Conservation (phyloP, 2,329 filamentous ascomycete species). For the Xylaria sp. region DNA sequence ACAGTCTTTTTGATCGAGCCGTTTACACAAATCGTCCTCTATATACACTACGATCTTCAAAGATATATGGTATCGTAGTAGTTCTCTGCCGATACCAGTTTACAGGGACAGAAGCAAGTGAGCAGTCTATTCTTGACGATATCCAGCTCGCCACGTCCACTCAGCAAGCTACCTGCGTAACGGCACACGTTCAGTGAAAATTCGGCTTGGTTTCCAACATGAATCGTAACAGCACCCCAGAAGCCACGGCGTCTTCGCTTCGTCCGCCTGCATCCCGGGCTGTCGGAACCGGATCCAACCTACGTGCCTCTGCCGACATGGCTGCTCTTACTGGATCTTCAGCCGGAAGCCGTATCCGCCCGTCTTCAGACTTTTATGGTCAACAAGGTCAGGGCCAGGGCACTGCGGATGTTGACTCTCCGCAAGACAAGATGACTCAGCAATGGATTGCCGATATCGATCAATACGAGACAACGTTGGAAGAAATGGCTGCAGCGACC, state of each 20-base stretch:
- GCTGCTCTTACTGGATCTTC: constrained; percentile 77
- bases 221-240: constrained; percentile 97
- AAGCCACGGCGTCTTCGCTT: constrained; percentile 83
- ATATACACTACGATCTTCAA: not conserved
- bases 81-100: not conserved
- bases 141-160: not conserved
- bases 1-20: not conserved
- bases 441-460: constrained; percentile 99
- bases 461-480: constrained; percentile 97
- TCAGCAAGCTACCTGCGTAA: constrained; percentile 3
- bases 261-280: constrained; percentile 83
- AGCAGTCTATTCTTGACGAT: constrained; percentile 1
- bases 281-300: constrained; percentile 81
- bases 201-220: constrained; percentile 39
- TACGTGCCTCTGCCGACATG: constrained; percentile 97
- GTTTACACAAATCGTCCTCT: not conserved
- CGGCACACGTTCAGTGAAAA: not conserved
- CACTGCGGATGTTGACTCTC: constrained; percentile 78
- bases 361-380: constrained; percentile 94
- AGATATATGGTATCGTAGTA: not conserved
- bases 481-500: constrained; percentile 99
- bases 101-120: not conserved
- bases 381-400: constrained; percentile 75
- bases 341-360: constrained; percentile 82
- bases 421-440: constrained; percentile 91